These are phyloP conservation scores for Phytophthora pisi DNA, from an alignment of 352 stramenopile species.

Conservation along the genomic window DNA sequence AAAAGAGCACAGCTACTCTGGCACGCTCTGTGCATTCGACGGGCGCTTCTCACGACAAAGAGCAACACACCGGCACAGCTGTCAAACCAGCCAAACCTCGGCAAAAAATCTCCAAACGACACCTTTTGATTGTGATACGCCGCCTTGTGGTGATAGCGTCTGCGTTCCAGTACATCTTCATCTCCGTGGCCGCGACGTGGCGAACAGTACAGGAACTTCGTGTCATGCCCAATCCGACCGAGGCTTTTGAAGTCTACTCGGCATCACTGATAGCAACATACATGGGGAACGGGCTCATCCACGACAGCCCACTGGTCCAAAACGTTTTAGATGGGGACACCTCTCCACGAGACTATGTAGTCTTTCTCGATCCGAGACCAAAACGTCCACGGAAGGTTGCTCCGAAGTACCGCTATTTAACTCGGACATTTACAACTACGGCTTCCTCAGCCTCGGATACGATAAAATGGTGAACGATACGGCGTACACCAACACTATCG, in stretches of 20 bases:
- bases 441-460: background rate
- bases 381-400: background rate
- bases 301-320: slow-evolving; percentile 1
- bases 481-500: background rate
- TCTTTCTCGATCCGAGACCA: slow-evolving; percentile 1
- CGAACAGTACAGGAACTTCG: background rate
- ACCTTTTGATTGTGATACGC: background rate
- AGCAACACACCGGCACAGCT: background rate
- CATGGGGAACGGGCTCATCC: background rate
- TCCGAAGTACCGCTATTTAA: background rate
- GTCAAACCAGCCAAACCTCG: background rate
- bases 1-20: background rate
- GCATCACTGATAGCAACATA: background rate
- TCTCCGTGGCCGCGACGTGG: background rate
- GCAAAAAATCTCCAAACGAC: background rate
- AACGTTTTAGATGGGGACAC: background rate
- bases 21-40: background rate
- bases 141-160: background rate
- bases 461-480: background rate
- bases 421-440: background rate
- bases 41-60: background rate
- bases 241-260: background rate
- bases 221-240: background rate
- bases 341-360: background rate
- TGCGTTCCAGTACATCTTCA: slow-evolving; percentile 1